These are phyloP conservation scores for Trichocomaceae sp. DNA, from an alignment of 2,329 filamentous ascomycete species.

Conservation along the genomic window DNA sequence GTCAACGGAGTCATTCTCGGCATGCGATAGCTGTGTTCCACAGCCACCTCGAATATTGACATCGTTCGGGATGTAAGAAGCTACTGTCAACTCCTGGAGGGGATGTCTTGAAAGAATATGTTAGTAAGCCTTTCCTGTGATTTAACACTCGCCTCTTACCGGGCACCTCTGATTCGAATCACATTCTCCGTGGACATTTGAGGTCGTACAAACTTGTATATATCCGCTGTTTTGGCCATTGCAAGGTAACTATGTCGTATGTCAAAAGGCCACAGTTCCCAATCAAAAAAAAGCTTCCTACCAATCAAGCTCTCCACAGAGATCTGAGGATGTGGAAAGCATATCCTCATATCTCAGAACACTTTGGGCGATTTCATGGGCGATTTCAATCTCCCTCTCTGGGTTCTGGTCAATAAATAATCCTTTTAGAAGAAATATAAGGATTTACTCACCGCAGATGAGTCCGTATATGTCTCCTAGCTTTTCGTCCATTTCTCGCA, in stretches of 20 bases:
- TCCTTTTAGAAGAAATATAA: not conserved
- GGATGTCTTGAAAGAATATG: constrained; percentile 53
- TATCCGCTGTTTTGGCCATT: constrained; percentile 66
- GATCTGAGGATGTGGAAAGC: constrained; percentile 64
- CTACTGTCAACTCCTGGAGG: constrained; percentile 75
- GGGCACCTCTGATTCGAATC: constrained; percentile 67
- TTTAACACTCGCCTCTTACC: constrained; percentile 39
- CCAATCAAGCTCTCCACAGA: constrained; percentile 78
- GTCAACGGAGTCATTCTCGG: not conserved
- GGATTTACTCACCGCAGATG: constrained; percentile 62
- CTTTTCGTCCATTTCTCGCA: constrained; percentile 71
- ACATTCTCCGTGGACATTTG: constrained; percentile 63
- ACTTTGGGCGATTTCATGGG: constrained; percentile 65
- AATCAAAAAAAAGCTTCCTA: constrained; percentile 16
- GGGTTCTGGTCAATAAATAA: not conserved
- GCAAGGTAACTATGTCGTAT: constrained; percentile 59
- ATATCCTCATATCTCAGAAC: constrained; percentile 63
- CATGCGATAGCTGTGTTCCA: constrained; percentile 24
- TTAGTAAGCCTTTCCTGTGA: not conserved
- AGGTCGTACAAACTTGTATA: constrained; percentile 66
- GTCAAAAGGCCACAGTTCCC: constrained; percentile 16
- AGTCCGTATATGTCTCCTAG: constrained; percentile 79
- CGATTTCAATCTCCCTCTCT: constrained; percentile 85
- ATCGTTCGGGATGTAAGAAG: constrained; percentile 77
- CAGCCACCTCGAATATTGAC: constrained; percentile 58